Conservation (phyloP, 176 grass and related monocot genomes). For the Oryza punctata region DNA sequence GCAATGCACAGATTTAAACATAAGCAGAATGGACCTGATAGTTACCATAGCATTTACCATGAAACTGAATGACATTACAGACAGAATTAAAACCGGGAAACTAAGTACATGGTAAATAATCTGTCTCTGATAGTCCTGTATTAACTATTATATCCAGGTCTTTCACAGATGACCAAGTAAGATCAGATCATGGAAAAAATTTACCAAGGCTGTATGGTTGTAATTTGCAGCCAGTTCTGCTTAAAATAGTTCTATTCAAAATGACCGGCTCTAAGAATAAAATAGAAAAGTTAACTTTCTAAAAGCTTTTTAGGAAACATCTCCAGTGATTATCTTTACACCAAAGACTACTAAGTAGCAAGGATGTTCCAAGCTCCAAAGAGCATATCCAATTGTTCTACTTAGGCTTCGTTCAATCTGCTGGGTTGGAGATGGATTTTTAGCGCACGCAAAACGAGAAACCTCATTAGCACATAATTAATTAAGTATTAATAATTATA, state of each 20-base stretch:
- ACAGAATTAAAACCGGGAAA: slow-evolving; percentile 9
- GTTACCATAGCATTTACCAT: neutral
- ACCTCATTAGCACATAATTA: too few relatives aligned
- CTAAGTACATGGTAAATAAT: neutral
- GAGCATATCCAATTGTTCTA: neutral
- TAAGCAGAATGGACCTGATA: neutral
- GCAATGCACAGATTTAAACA: neutral
- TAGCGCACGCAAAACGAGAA: too few relatives aligned
- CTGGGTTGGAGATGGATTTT: too few relatives aligned
- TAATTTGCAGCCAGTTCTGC: neutral
- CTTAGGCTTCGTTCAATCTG: too few relatives aligned
- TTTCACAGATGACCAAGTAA: slow-evolving; percentile 12
- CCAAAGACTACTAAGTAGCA: neutral
- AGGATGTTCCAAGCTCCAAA: slow-evolving; percentile 1
- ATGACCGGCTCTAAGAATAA: neutral
- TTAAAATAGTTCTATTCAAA: slow-evolving; percentile 11
- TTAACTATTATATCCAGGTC: neutral
- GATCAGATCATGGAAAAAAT: neutral
- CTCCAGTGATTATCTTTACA: neutral
- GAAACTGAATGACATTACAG: neutral
- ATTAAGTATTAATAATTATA: too few relatives aligned
- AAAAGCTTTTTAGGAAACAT: neutral
- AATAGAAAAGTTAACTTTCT: neutral
- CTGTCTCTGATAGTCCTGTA: neutral
- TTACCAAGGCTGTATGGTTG: neutral